phyloP scores from a whole-genome alignment of 306 rosid genomes.

The Geum urbanum region DNA sequence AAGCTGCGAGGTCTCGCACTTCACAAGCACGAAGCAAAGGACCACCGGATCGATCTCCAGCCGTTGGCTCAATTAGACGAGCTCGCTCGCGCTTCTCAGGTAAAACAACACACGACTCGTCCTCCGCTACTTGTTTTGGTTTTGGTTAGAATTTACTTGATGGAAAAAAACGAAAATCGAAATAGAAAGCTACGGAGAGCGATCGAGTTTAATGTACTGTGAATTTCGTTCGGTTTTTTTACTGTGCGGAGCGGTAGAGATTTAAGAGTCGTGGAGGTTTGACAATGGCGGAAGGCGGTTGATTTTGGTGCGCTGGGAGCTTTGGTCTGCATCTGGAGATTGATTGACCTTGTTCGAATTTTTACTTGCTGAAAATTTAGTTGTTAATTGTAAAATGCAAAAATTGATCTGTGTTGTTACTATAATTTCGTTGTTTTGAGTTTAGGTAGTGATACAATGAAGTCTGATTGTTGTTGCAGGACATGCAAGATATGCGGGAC shows the following conservation, averaged over 20 bases:
- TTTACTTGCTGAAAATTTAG: conserved; percentile 3
- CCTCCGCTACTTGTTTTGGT: no score
- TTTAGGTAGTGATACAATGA: neutral
- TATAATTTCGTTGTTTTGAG: neutral
- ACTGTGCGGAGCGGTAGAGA: neutral
- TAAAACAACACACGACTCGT: conserved; percentile 9
- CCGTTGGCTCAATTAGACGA: conserved; percentile 68
- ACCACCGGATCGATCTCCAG: conserved; percentile 39
- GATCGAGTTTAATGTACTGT: neutral
- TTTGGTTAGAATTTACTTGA: no score
- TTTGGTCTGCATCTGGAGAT: conserved; percentile 5
- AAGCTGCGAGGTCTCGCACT: conserved; percentile 75
- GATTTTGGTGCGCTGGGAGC: conserved; percentile 1
- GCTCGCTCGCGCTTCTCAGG: conserved; percentile 91
- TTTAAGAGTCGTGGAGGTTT: conserved; percentile 22
- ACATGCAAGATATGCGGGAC: conserved; percentile 81
- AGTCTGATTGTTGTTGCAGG: conserved; percentile 42
- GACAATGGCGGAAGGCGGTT: conserved; percentile 7
- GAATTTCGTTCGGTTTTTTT: neutral
- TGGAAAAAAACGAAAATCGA: no score
- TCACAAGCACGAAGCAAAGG: conserved; percentile 50
- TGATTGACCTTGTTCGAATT: neutral
- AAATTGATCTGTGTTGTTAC: neutral
- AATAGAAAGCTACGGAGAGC: no score
- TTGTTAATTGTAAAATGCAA: neutral